Evolutionary conservation across 257 asterid genomes (phyloP).

Genomic region (Perilla frutescens): DNA sequence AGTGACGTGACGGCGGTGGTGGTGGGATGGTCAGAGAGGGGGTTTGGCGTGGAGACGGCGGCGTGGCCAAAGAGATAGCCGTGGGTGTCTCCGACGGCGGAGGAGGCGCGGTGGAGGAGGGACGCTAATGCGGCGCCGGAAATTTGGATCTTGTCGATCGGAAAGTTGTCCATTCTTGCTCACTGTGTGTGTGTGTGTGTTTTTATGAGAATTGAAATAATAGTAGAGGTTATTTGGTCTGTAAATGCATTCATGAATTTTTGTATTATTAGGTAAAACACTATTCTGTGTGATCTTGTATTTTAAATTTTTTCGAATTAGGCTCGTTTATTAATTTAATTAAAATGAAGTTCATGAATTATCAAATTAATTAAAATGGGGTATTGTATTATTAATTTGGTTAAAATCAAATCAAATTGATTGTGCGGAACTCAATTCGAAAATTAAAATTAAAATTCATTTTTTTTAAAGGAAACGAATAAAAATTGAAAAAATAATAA

Average conservation of each 20-base stretch:
- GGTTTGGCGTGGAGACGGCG: conserved; percentile 51
- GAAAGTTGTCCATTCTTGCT: conserved; percentile 56
- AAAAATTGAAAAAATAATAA: no score
- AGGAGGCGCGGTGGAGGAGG: conserved; percentile 79
- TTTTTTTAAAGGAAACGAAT: no score
- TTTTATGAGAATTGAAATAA: background rate
- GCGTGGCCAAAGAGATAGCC: conserved; percentile 80
- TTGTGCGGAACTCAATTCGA: no score
- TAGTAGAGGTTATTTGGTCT: background rate
- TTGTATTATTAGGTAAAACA: no score
- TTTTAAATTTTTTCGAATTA: no score
- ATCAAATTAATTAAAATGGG: no score
- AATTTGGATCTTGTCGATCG: conserved; percentile 70
- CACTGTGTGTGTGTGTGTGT: background rate
- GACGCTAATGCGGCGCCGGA: conserved; percentile 78
- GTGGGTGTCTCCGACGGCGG: conserved; percentile 69
- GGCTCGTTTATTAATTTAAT: no score
- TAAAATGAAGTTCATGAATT: no score
- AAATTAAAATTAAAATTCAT: no score
- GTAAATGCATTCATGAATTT: background rate
- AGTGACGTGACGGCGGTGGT: conserved; percentile 42
- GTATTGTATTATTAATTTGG: no score
- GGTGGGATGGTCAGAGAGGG: conserved; percentile 70
- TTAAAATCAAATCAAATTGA: no score
- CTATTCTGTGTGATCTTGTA: no score